Evolutionary conservation across 768 basidiomycete genomes (phyloP), one percentile per base, ranked within the genome.

Genomic region (Mycena galopus): DNA sequence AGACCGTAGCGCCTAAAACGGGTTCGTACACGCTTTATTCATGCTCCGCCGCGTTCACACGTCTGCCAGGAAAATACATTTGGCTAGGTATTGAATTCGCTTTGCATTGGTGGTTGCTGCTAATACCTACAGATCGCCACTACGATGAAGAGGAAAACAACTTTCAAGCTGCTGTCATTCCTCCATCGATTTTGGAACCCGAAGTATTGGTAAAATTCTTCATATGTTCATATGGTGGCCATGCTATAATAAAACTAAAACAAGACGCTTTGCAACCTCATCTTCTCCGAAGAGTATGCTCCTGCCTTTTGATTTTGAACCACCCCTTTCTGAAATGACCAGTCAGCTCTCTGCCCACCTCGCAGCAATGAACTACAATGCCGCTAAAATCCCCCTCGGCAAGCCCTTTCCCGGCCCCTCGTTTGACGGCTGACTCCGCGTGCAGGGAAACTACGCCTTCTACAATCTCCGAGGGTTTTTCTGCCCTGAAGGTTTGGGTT

Each of bases 381-480:
- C 30, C 3, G 58, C 32, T 17, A 67, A 67, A 16, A 50, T 58
- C 2, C 66, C 66, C 9, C 66, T 59, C 32, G 66, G 65, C 29
- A 32, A 10, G 56, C 3, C n/a, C 23, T 21, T 7, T 32, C 30
- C 17, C 39, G 27, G 17, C 14, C 12, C 17, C 4, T 8, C 16
- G 6, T 25, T 57, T n/a, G 19, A 8, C 57, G 8, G 4, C 14
- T 27, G 10, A 21, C 14, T 29, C 33, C 17, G 12, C n/a, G 12
- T n/a, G 19, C 44, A 59, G 66, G 66, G 9, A 59, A 67, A 19
- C 58, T 67, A 11, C 58, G 66, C 4, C 29, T 14, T 27, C 66
- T 3, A 67, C 66, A 19, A 67, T 60, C 10, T 60, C 58, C 17
- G 60, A 67, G 21, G 66, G 66, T 3, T 67, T 67, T 25, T 59